Evolutionary conservation across 768 basidiomycete species (phyloP), one percentile per base, ranked within the genome.

Genomic region (Coprinellus micaceus): DNA sequence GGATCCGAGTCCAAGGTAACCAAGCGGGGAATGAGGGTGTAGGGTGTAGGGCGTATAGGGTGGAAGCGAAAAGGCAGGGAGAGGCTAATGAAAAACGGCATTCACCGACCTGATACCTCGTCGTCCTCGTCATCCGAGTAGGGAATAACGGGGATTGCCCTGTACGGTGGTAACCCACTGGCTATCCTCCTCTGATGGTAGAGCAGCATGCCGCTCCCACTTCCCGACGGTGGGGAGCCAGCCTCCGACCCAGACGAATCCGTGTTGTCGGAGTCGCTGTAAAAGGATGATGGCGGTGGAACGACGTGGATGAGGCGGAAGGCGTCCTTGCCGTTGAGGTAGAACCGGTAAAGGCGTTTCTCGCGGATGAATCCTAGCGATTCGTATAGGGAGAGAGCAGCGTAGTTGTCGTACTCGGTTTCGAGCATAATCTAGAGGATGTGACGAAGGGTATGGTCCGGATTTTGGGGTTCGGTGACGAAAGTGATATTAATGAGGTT

Each of bases 321-420:
- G 0, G 95, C 95, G 67, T 98, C 94, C 71, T 98, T 98, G 45
- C 92, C 93, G 67, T 97, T 99, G 61, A 98, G 82, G 66, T 99
- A 98, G 73, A 98, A 99, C 1, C 97, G 83, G 67, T 88, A 86
- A 17, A 99, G 78, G 3, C 95, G 85, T 68, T 98, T 98, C 76
- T 98, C 95, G 40, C 92, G 85, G 24, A 98, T 89, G 72, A 99
- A 99, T 0, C 97, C 97, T 43, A 98, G 80, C 6, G 88, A 86
- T 58, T 89, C 89, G 72, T 98, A 98, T 12, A 99, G 76, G 2
- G 89, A 84, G 15, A 98, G 80, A 0, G 95, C 94, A 6, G 93
- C 84, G 44, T 77, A 72, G 70, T 98, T 98, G 73, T 98, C 96
- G 67, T 80, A 89, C 71, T 99, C 97, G 3, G 97, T 98, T 74